Conservation (phyloP, 1,139 yeast species). For the Fermentozyma sake region DNA sequence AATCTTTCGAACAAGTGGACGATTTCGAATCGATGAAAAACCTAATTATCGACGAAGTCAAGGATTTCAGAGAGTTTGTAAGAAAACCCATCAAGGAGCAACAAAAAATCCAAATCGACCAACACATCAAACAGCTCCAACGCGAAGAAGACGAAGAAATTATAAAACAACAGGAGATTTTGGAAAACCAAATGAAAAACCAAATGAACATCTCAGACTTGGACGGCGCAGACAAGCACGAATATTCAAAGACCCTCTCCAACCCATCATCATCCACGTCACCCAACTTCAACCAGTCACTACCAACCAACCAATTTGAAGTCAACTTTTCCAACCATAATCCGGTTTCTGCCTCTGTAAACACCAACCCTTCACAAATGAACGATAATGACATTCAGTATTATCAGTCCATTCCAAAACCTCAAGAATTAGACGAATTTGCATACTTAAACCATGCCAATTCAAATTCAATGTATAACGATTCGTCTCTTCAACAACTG, state of each 20-base stretch:
- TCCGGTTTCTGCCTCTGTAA: slow-evolving; percentile 21
- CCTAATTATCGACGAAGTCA: slow-evolving; percentile 80
- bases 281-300: slow-evolving; percentile 8
- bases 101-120: slow-evolving; percentile 42
- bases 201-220: slow-evolving; percentile 3
- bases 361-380: slow-evolving; percentile 23
- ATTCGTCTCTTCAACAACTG: slow-evolving; percentile 2
- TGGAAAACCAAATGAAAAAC: slow-evolving; percentile 8
- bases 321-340: slow-evolving; percentile 6
- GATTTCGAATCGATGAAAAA: slow-evolving; percentile 73
- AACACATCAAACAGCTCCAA: slow-evolving; percentile 32
- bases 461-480: neutral
- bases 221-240: no score
- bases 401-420: slow-evolving; percentile 41
- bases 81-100: slow-evolving; percentile 71
- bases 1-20: slow-evolving; percentile 78
- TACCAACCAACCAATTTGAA: slow-evolving; percentile 12
- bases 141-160: slow-evolving; percentile 19
- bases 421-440: slow-evolving; percentile 44
- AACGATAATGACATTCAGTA: slow-evolving; percentile 23
- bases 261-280: no score
- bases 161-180: slow-evolving; percentile 12
- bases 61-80: slow-evolving; percentile 74
- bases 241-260: slow-evolving; percentile 4
- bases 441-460: slow-evolving; percentile 1